A percentile compares a stretch with the other conserved stretches of the same genome.
Conservation (phyloP, 2,329 filamentous ascomycete genomes). For the Colletotrichum scovillei region DNA sequence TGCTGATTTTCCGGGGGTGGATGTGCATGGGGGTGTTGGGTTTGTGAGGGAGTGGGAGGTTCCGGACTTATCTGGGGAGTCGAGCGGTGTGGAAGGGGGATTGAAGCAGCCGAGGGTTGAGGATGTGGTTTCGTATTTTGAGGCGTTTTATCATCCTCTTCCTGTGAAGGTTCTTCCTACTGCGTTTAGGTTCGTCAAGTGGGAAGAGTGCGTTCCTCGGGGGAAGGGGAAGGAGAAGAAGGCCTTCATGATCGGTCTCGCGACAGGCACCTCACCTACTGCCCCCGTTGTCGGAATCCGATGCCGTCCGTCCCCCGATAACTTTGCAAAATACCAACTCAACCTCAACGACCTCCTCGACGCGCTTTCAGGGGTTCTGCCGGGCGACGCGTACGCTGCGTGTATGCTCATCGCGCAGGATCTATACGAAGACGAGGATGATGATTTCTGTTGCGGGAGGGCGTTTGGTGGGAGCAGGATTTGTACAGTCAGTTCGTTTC, state of each 20-base stretch:
- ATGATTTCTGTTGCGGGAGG: constrained; percentile 74
- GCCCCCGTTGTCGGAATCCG: constrained; percentile 62
- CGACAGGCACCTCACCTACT: too few species aligned
- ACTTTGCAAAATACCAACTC: constrained; percentile 60
- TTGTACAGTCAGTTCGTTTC: constrained; percentile 66
- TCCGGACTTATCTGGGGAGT: constrained; percentile 35
- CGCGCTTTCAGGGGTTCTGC: constrained; percentile 62
- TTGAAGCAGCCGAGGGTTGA: constrained; percentile 39
- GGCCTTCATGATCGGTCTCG: constrained; percentile 55
- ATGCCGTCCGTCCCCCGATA: constrained; percentile 59
- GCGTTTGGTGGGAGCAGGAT: constrained; percentile 74
- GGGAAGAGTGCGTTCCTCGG: constrained; percentile 47
- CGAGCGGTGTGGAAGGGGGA: too few species aligned
- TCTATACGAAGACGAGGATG: constrained; percentile 72
- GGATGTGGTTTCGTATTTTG: constrained; percentile 51
- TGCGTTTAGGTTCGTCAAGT: constrained; percentile 58
- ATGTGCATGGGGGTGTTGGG: constrained; percentile 44
- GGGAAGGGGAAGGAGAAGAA: constrained; percentile 38
- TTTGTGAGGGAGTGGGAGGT: constrained; percentile 57
- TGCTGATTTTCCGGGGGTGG: constrained; percentile 55
- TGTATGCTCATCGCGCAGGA: constrained; percentile 70
- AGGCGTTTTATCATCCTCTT: constrained; percentile 65
- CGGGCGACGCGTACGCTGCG: constrained; percentile 68
- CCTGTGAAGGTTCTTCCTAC: constrained; percentile 55
- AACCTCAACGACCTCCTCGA: constrained; percentile 73